Evolutionary conservation across 2,329 filamentous ascomycete species (phyloP).

Genomic region (Ceratocystis papillata): DNA sequence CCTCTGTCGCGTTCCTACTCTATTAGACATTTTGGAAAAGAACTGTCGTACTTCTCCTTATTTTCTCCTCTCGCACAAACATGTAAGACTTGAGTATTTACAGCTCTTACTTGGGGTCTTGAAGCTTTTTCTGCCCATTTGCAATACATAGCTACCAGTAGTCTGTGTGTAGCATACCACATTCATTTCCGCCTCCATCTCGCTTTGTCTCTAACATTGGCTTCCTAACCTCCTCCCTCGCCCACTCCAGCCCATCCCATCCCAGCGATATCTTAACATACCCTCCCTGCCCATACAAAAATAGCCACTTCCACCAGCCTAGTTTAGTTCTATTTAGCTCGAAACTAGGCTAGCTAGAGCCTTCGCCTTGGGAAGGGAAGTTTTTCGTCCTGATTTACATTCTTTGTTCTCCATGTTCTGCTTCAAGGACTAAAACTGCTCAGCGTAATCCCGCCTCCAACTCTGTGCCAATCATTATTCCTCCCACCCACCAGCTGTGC

Average conservation of each 20-base stretch:
- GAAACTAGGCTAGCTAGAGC: not conserved
- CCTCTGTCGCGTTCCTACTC: constrained; percentile 11
- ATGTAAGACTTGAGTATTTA: too few relatives aligned
- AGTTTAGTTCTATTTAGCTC: not conserved
- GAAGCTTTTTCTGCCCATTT: not conserved
- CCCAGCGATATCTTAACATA: not conserved
- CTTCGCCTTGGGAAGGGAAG: too few relatives aligned
- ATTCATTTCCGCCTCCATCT: not conserved
- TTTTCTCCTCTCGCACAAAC: too few relatives aligned
- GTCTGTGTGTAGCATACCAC: not conserved
- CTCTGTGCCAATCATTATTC: not conserved
- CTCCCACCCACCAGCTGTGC: not conserved
- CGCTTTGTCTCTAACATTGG: not conserved
- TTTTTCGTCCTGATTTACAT: too few relatives aligned
- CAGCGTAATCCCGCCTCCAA: not conserved
- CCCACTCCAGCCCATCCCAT: not conserved
- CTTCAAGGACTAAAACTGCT: not conserved
- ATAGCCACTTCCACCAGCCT: not conserved
- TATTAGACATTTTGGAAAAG: not conserved
- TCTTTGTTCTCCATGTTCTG: not conserved
- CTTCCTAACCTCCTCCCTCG: not conserved
- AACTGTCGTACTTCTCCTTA: too few relatives aligned
- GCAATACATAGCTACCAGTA: not conserved
- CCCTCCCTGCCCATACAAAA: not conserved
- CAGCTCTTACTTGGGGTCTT: too few relatives aligned